These are phyloP conservation scores for Yamadazyma kitorensis DNA, from an alignment of 805 yeast species.

Conservation along the genomic window DNA sequence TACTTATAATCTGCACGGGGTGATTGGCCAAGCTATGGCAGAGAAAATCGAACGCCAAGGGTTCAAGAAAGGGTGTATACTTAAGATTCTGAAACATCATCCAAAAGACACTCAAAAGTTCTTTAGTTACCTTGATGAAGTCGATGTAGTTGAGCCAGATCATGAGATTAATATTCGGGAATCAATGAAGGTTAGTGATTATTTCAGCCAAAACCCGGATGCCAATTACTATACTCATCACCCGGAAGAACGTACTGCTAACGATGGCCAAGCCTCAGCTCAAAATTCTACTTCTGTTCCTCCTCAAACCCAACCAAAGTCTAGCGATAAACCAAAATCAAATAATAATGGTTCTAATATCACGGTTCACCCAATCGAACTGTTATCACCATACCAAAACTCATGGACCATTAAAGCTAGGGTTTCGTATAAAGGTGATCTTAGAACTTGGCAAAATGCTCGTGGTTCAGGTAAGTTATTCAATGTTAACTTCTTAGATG, in stretches of 20 bases:
- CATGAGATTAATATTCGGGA: slow-evolving; percentile 7
- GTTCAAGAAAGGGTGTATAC: slow-evolving; percentile 43
- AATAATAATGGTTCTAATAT: slow-evolving; percentile 3
- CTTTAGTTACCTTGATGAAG: slow-evolving; percentile 46
- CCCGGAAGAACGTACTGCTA: slow-evolving; percentile 5
- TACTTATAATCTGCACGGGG: slow-evolving; percentile 32
- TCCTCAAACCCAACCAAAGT: not conserved
- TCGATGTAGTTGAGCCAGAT: slow-evolving; percentile 33
- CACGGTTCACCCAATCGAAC: slow-evolving; percentile 70
- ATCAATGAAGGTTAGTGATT: slow-evolving; percentile 42
- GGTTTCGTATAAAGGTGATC: slow-evolving; percentile 81
- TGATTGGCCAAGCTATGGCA: slow-evolving; percentile 41
- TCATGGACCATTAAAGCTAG: slow-evolving; percentile 93
- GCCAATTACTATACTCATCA: slow-evolving; percentile 5
- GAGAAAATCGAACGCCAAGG: slow-evolving; percentile 41
- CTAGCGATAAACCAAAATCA: slow-evolving; percentile 6
- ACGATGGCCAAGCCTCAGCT: slow-evolving; percentile 2
- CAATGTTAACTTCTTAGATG: slow-evolving; percentile 84
- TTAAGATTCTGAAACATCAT: slow-evolving; percentile 40
- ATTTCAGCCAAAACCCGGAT: slow-evolving; percentile 53
- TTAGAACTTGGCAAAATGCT: slow-evolving; percentile 83
- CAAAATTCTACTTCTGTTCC: slow-evolving; percentile 3
- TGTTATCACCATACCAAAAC: slow-evolving; percentile 86
- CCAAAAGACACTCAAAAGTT: slow-evolving; percentile 49
- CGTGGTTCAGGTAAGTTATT: slow-evolving; percentile 89